These are phyloP conservation scores for Trichosanthes cucumerina DNA, from an alignment of 306 rosid species.

Conservation along the genomic window DNA sequence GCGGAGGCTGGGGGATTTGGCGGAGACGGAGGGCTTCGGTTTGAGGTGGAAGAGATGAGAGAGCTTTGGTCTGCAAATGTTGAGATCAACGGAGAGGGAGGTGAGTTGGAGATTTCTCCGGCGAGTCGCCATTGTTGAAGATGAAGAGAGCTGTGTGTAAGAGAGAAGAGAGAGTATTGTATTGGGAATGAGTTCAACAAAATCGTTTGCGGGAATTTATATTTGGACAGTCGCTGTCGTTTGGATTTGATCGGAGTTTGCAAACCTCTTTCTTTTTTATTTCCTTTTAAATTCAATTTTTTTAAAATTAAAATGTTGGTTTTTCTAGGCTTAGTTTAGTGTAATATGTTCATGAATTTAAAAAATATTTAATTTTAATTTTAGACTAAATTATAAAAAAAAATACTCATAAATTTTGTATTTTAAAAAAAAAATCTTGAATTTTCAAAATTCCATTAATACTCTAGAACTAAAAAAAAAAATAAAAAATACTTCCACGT, in stretches of 20 bases:
- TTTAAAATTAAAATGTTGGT: neutral
- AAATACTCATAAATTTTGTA: too few species aligned
- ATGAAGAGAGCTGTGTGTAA: neutral
- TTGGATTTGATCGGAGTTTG: slow-evolving; percentile 5
- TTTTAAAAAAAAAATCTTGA: too few species aligned
- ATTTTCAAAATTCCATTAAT: too few species aligned
- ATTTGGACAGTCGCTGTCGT: slow-evolving; percentile 6
- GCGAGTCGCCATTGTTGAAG: slow-evolving; percentile 34
- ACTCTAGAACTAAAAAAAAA: too few species aligned
- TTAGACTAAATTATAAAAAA: too few species aligned
- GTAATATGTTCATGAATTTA: too few species aligned
- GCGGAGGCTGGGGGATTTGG: slow-evolving; percentile 9
- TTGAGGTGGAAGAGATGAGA: slow-evolving; percentile 36
- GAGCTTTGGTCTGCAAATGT: slow-evolving; percentile 59
- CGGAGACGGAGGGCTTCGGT: slow-evolving; percentile 19
- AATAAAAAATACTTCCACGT: too few species aligned
- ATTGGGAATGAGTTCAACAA: neutral
- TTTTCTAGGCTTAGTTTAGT: too few species aligned
- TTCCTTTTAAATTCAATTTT: neutral
- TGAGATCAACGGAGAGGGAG: slow-evolving; percentile 40
- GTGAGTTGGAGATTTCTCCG: slow-evolving; percentile 38
- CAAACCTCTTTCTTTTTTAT: neutral
- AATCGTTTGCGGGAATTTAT: slow-evolving; percentile 5
- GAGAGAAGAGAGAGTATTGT: neutral
- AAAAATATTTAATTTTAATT: too few species aligned